phyloP scores from a whole-genome alignment of 164 flowering plant species.

The Aristolochia fimbriata region DNA sequence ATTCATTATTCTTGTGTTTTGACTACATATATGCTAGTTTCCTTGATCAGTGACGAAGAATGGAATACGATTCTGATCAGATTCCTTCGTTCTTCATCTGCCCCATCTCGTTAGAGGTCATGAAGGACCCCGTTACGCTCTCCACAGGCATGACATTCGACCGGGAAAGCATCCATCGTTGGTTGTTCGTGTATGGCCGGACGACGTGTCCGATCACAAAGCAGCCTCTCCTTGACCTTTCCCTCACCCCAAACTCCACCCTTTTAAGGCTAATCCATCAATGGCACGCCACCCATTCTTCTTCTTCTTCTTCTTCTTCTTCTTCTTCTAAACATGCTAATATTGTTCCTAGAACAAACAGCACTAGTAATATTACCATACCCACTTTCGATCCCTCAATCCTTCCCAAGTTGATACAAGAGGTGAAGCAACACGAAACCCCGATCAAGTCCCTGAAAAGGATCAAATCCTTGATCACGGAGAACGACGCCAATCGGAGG shows the following conservation, averaged over 20 bases:
- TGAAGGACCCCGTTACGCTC: conserved; percentile 67
- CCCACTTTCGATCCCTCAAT: conserved; percentile 17
- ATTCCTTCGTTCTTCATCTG: conserved; percentile 55
- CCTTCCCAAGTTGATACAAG: conserved; percentile 26
- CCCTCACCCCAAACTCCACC: conserved; percentile 66
- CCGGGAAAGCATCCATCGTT: conserved; percentile 52
- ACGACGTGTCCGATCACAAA: conserved; percentile 51
- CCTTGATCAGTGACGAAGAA: neutral
- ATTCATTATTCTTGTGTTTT: neutral
- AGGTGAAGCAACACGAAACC: conserved; percentile 20
- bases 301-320: neutral
- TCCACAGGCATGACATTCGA: conserved; percentile 66
- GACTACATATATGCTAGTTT: neutral
- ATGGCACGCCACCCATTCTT: conserved; percentile 36
- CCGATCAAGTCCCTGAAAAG: conserved; percentile 24
- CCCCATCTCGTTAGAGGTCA: conserved; percentile 62
- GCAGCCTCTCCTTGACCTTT: conserved; percentile 16
- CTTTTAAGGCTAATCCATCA: conserved; percentile 57
- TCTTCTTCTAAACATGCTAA: too few relatives aligned
- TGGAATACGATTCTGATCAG: conserved; percentile 37
- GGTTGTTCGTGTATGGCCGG: conserved; percentile 44
- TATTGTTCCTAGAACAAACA: conserved; percentile 2
- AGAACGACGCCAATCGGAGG: conserved; percentile 27
- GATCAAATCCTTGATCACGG: conserved; percentile 36
- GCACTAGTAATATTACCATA: conserved; percentile 8